Evolutionary conservation across 495 filamentous ascomycete species (phyloP).

Genomic region (Rostrohypoxylon terebratum): DNA sequence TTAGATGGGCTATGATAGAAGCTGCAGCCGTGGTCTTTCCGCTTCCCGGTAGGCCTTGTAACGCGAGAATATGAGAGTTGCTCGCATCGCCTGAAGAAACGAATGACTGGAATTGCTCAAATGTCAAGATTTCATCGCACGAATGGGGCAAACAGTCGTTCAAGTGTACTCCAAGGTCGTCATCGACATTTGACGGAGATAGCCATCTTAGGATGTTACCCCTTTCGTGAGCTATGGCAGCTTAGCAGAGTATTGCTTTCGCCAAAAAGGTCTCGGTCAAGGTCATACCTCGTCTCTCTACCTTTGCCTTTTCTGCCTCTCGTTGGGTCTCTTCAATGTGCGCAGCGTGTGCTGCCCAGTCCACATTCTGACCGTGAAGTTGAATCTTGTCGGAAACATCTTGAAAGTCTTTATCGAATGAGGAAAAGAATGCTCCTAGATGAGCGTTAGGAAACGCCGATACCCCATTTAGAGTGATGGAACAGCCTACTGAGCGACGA

Average conservation of each 20-base stretch:
- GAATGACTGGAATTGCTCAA: constrained; percentile 29
- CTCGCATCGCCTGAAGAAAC: constrained; percentile 4
- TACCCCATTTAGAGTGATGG: not conserved
- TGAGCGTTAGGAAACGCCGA: not conserved
- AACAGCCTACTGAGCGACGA: constrained; percentile 34
- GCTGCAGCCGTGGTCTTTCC: constrained; percentile 47
- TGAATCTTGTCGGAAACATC: constrained; percentile 35
- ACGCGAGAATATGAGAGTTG: constrained; percentile 19
- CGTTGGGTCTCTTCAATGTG: constrained; percentile 38
- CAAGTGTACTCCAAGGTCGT: constrained; percentile 44
- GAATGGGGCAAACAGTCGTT: constrained; percentile 42
- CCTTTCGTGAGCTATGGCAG: constrained; percentile 28
- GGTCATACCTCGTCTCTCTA: constrained; percentile 29
- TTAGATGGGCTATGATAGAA: constrained; percentile 38
- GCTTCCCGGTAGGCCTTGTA: constrained; percentile 44
- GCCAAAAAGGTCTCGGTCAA: not conserved
- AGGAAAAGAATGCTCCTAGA: constrained; percentile 32
- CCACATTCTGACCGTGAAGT: constrained; percentile 35
- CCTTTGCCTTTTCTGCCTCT: constrained; percentile 31
- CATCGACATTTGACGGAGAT: constrained; percentile 45
- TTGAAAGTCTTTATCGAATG: constrained; percentile 41
- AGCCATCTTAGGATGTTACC: constrained; percentile 45
- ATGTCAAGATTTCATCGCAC: constrained; percentile 39
- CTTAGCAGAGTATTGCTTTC: constrained; percentile 20
- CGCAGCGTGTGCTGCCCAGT: constrained; percentile 36